Percentiles rank a stretch among this genome's conserved stretches.
These are phyloP conservation scores for Saccharomycopsis oosterbeekiorum DNA, from an alignment of 805 yeast genomes.

Conservation along the genomic window DNA sequence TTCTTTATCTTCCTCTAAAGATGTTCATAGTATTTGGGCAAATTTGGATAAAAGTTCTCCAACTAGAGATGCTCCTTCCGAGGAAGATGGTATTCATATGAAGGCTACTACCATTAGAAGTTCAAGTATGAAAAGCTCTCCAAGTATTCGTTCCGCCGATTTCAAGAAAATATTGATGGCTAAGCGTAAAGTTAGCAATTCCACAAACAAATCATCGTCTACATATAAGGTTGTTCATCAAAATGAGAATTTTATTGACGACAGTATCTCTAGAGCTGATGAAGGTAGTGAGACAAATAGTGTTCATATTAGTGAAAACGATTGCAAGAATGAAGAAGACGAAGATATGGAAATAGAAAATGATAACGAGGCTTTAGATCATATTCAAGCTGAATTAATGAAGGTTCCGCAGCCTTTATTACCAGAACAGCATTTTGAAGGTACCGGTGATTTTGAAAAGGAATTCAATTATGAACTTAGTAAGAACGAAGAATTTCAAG, in stretches of 20 bases:
- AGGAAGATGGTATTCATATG: constrained; percentile 1
- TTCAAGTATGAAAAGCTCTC: constrained; percentile 39
- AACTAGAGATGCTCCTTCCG: background rate
- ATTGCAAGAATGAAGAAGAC: background rate
- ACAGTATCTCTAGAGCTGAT: constrained; percentile 12
- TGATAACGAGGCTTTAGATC: constrained; percentile 11
- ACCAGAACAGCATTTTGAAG: constrained; percentile 19
- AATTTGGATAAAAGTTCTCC: constrained; percentile 2
- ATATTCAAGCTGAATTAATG: constrained; percentile 15
- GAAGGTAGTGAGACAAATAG: constrained; percentile 7
- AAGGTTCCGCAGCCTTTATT: constrained; percentile 17
- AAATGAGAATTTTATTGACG: constrained; percentile 11
- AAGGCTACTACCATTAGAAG: constrained; percentile 30
- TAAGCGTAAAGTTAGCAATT: constrained; percentile 14
- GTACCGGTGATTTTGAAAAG: constrained; percentile 12
- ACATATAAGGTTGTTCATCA: background rate
- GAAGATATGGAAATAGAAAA: background rate
- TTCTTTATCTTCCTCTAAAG: constrained; percentile 18
- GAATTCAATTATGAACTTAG: constrained; percentile 14
- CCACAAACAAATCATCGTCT: background rate
- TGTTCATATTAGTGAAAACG: background rate
- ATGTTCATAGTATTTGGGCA: constrained; percentile 18
- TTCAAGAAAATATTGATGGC: constrained; percentile 32
- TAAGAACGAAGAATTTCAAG: constrained; percentile 5
- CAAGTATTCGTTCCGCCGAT: constrained; percentile 39